Evolutionary conservation across 192 early-diverging fungal genomes (phyloP), one percentile per base, ranked within the genome.

Genomic region (Umbelopsis ramanniana): DNA sequence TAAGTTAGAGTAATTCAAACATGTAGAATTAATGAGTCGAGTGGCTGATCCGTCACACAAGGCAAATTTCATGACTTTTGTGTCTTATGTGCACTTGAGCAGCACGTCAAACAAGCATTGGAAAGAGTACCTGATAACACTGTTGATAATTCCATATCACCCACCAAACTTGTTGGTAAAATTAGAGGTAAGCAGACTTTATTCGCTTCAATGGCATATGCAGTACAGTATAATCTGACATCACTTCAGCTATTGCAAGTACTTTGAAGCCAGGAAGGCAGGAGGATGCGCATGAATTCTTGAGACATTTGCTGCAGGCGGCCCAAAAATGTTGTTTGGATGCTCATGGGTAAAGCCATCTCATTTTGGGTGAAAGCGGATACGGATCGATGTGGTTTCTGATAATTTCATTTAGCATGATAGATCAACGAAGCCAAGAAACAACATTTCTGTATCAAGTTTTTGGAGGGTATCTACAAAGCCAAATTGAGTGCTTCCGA

Each of bases 231-330:
- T 12, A 17, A 43, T 43, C 40, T 52, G 8, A 22, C 15, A 19
- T 14, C 76, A 12, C 40, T 43, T 43, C 11, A 84, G 81, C 83
- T 53, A 88, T 96, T 29, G 91, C 87, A 45, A 89, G 88, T 74
- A 88, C 90, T 68, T 89, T 97, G 83, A 85, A 87, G n/a, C 74
- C 90, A 15, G 93, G 93, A 6, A 82, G 92, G 24, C 90, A 94
- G 68, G 94, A 96, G 66, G 94, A 97, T 70, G 88, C 94, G 14
- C 94, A 93, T 70, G 92, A 95, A 76, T 92, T 96, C 72, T 82
- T 94, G 63, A 81, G 89, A 47, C 82, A 84, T 40, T 79, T 94
- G 26, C 71, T 93, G 22, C 89, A 91, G 40, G 81, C 86, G 38
- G 84, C 92, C 45, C 90, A 93, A 79, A 87, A 87, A 55, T 86